phyloP scores from a whole-genome alignment of 179 eudicot species.

The Drosera spatulata region DNA sequence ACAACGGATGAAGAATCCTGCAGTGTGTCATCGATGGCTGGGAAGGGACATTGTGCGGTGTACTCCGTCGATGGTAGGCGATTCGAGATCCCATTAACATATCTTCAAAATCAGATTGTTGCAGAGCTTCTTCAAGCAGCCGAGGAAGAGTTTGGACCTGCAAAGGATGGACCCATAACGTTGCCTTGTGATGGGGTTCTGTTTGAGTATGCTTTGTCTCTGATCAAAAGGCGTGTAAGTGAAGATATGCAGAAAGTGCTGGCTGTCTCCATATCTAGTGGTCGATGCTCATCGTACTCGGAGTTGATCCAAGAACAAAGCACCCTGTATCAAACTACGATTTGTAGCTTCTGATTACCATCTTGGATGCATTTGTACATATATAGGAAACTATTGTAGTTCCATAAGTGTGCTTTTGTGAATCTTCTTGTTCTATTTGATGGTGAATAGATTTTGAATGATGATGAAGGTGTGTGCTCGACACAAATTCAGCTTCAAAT shows the following conservation, averaged over 20 bases:
- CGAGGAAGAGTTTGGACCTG: slow-evolving; percentile 4
- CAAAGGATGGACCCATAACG: not conserved
- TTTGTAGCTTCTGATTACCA: not conserved
- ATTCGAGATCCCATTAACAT: slow-evolving; percentile 3
- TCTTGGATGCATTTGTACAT: not conserved
- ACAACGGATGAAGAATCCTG: not conserved
- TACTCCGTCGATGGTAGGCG: slow-evolving; percentile 1
- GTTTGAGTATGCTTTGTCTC: slow-evolving; percentile 1
- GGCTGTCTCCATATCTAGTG: not conserved
- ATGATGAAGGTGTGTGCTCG: too few relatives aligned
- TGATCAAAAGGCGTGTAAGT: not conserved
- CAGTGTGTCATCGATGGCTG: not conserved
- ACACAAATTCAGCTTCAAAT: too few relatives aligned
- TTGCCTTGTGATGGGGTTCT: slow-evolving; percentile 4
- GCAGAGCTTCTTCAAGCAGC: slow-evolving; percentile 3
- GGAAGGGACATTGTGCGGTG: slow-evolving; percentile 5
- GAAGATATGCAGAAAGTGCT: not conserved
- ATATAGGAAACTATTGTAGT: too few relatives aligned
- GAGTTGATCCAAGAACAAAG: too few relatives aligned
- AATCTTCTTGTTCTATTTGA: too few relatives aligned
- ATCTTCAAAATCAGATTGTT: not conserved
- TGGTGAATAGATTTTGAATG: too few relatives aligned
- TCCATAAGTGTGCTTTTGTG: too few relatives aligned
- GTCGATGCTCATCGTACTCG: not conserved
- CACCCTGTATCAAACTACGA: too few relatives aligned